Evolutionary conservation across 2,329 filamentous ascomycete genomes (phyloP).

Genomic region (Colletotrichum sp.): DNA sequence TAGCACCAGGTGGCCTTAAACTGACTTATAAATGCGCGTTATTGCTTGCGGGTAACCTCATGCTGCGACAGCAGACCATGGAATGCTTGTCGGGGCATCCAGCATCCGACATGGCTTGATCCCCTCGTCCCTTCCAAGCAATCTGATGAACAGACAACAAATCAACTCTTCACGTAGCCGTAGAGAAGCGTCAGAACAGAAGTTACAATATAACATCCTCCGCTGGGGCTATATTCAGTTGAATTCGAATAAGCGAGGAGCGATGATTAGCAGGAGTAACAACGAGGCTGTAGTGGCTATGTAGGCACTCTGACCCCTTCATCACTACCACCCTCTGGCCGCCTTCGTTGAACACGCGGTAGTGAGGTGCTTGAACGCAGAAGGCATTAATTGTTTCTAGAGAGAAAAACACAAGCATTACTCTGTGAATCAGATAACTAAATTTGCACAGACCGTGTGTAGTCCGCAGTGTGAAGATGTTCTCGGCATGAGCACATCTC

Average conservation of each 20-base stretch:
- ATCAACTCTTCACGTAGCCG: background rate
- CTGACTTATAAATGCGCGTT: rapidly evolving
- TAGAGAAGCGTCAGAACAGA: too few species aligned
- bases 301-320: too few species aligned
- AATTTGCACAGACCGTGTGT: background rate
- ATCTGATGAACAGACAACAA: background rate
- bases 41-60: rapidly evolving
- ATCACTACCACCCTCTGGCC: too few species aligned
- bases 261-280: too few species aligned
- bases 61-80: background rate
- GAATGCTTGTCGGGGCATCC: background rate
- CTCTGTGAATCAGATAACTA: background rate
- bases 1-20: background rate
- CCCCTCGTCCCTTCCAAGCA: background rate
- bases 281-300: too few species aligned
- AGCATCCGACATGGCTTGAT: background rate
- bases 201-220: too few species aligned
- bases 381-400: background rate
- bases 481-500: background rate
- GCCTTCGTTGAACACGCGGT: too few species aligned
- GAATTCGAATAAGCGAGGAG: too few species aligned
- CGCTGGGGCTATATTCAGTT: rapidly evolving
- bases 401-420: background rate
- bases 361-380: too few species aligned
- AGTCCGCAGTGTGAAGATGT: background rate